Evolutionary conservation across 2,329 filamentous ascomycete species (phyloP).

Genomic region (Epichloe sp.): DNA sequence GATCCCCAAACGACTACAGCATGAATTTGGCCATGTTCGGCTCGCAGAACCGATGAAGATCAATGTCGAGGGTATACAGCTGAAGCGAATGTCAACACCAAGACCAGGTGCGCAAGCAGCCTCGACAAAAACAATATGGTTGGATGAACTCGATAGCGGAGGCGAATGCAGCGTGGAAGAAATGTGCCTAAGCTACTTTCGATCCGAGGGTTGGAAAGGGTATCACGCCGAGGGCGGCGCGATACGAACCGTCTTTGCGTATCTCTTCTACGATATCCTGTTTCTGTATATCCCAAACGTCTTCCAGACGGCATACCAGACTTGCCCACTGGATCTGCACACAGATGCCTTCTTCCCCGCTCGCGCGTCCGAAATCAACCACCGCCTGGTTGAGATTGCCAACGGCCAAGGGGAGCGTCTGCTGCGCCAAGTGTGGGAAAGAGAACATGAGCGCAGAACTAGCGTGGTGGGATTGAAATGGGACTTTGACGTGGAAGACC

Average conservation of each 20-base stretch:
- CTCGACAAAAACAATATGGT: slow-evolving; percentile 71
- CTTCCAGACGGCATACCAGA: slow-evolving; percentile 92
- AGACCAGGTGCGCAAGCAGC: slow-evolving; percentile 27
- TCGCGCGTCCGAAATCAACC: slow-evolving; percentile 80
- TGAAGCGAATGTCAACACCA: slow-evolving; percentile 45
- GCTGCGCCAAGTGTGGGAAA: slow-evolving; percentile 53
- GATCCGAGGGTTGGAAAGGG: slow-evolving; percentile 76
- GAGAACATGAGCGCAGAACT: slow-evolving; percentile 56
- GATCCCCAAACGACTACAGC: slow-evolving; percentile 72
- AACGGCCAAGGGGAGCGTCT: slow-evolving; percentile 64
- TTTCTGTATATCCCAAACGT: slow-evolving; percentile 93
- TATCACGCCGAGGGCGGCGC: slow-evolving; percentile 90
- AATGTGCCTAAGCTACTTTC: slow-evolving; percentile 86
- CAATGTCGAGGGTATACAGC: slow-evolving; percentile 61
- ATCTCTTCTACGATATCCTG: slow-evolving; percentile 85
- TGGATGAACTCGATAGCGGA: slow-evolving; percentile 58
- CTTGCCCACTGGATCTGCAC: slow-evolving; percentile 81
- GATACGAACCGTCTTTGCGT: slow-evolving; percentile 77
- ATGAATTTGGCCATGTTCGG: slow-evolving; percentile 80
- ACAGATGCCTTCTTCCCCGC: slow-evolving; percentile 85
- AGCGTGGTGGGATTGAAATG: slow-evolving; percentile 89
- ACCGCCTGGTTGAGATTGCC: slow-evolving; percentile 69
- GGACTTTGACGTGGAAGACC: slow-evolving; percentile 68
- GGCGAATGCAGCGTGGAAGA: slow-evolving; percentile 79
- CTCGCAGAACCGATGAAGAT: slow-evolving; percentile 66